Evolutionary conservation across 1,139 yeast genomes (phyloP).

Genomic region (Diutina siamensis): DNA sequence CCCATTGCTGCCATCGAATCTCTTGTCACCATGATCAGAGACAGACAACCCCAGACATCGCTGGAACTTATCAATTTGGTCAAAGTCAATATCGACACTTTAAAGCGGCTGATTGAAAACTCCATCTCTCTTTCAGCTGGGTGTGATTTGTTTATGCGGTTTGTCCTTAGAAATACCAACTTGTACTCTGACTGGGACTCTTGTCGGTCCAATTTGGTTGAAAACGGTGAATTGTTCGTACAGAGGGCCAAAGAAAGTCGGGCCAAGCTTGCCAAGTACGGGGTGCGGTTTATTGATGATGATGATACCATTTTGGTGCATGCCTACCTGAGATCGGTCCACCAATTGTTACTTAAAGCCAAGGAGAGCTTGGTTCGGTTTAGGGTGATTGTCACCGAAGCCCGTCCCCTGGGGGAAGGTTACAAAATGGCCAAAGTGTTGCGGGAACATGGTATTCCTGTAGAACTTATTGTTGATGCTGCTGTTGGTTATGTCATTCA

Average conservation of each 20-base stretch:
- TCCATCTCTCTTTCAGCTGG: conserved; percentile 94
- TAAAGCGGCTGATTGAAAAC: conserved; percentile 74
- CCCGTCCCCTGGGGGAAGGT: conserved; percentile 81
- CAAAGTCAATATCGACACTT: conserved; percentile 59
- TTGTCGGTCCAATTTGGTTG: conserved; percentile 80
- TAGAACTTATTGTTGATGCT: conserved; percentile 78
- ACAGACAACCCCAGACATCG: conserved; percentile 83
- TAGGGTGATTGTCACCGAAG: conserved; percentile 85
- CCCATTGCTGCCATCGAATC: conserved; percentile 98
- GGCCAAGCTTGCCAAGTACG: conserved; percentile 77
- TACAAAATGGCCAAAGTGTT: conserved; percentile 59
- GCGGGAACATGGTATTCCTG: conserved; percentile 77
- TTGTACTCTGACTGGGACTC: conserved; percentile 92
- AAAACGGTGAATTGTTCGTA: conserved; percentile 86
- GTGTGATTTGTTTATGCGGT: conserved; percentile 91
- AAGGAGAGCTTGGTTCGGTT: conserved; percentile 67
- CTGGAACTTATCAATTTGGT: conserved; percentile 81
- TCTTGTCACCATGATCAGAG: conserved; percentile 67
- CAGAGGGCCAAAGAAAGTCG: conserved; percentile 88
- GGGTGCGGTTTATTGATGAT: conserved; percentile 82
- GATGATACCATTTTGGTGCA: conserved; percentile 88
- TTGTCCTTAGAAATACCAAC: conserved; percentile 81
- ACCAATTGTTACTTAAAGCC: conserved; percentile 63
- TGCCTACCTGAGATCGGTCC: conserved; percentile 86
- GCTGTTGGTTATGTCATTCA: conserved; percentile 92